These are phyloP conservation scores for Cyberlindnera amylophila DNA, from an alignment of 805 yeast species.

Conservation along the genomic window DNA sequence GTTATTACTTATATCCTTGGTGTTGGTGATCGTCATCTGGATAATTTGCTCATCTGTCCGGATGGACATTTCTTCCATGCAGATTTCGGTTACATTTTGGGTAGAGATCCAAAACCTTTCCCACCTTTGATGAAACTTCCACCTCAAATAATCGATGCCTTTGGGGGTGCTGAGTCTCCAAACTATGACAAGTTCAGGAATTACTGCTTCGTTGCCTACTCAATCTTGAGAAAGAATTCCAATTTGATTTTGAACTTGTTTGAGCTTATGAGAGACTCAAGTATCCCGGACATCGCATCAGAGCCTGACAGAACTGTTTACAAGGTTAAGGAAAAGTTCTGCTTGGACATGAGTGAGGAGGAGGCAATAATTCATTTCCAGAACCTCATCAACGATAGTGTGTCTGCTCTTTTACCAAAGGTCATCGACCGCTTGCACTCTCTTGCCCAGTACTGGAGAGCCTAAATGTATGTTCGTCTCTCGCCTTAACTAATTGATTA, in stretches of 20 bases:
- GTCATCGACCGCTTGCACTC: conserved; percentile 94
- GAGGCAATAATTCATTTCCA: conserved; percentile 96
- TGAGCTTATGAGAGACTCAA: conserved; percentile 90
- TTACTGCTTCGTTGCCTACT: conserved; percentile 92
- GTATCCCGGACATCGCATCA: conserved; percentile 81
- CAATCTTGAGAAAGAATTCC: conserved; percentile 84
- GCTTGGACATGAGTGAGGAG: conserved; percentile 89
- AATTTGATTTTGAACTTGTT: conserved; percentile 86
- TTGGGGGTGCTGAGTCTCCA: conserved; percentile 89
- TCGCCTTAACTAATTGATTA: too few species aligned
- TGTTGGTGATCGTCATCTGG: conserved; percentile 96
- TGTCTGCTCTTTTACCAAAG: conserved; percentile 87
- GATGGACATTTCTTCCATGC: conserved; percentile 95
- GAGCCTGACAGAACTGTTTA: conserved; percentile 86
- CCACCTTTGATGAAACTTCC: conserved; percentile 98
- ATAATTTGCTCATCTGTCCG: conserved; percentile 75
- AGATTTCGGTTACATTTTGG: conserved; percentile 94
- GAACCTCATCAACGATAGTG: conserved; percentile 88
- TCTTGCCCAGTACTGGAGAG: conserved; percentile 97
- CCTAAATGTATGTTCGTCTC: conserved; percentile 39
- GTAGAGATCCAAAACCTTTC: conserved; percentile 97
- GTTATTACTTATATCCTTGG: conserved; percentile 92
- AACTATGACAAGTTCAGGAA: conserved; percentile 85
- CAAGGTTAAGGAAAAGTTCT: conserved; percentile 91
- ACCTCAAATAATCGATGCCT: conserved; percentile 93